phyloP scores from a whole-genome alignment of 2,329 filamentous ascomycete species.

The Cercospora sp. region DNA sequence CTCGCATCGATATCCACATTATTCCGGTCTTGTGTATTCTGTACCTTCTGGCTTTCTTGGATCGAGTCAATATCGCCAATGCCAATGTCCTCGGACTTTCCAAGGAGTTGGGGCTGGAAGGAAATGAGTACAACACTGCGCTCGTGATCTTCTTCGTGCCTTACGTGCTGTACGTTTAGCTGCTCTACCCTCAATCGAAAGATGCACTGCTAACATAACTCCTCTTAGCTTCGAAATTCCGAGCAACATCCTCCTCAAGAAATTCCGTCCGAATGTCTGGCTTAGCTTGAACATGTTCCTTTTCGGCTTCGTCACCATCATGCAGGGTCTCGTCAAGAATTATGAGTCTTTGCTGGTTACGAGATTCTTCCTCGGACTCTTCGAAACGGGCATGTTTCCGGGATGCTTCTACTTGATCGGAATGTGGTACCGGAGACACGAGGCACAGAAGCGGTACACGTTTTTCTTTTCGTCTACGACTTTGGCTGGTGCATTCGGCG shows the following conservation, averaged over 20 bases:
- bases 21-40: slow-evolving; percentile 54
- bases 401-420: slow-evolving; percentile 55
- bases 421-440: slow-evolving; percentile 85
- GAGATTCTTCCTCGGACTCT: slow-evolving; percentile 76
- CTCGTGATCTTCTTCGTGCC: slow-evolving; percentile 57
- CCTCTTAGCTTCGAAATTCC: slow-evolving; percentile 50
- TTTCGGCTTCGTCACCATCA: slow-evolving; percentile 73
- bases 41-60: slow-evolving; percentile 46
- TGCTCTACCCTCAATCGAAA: neutral
- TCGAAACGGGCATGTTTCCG: slow-evolving; percentile 60
- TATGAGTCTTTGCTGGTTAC: slow-evolving; percentile 76
- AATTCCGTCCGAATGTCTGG: slow-evolving; percentile 55
- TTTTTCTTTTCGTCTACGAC: slow-evolving; percentile 90
- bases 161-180: slow-evolving; percentile 44
- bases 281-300: slow-evolving; percentile 71
- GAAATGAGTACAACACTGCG: slow-evolving; percentile 52
- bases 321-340: slow-evolving; percentile 69
- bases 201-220: neutral
- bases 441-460: slow-evolving; percentile 87
- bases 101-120: slow-evolving; percentile 47
- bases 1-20: slow-evolving; percentile 50
- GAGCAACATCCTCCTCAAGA: slow-evolving; percentile 54
- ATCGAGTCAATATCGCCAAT: slow-evolving; percentile 55
- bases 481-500: slow-evolving; percentile 80
- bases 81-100: slow-evolving; percentile 54